A percentile compares a stretch with the other conserved stretches of the same genome.
Evolutionary conservation across 352 stramenopile genomes (phyloP).

Genomic region (Globisporangium viniferum): DNA sequence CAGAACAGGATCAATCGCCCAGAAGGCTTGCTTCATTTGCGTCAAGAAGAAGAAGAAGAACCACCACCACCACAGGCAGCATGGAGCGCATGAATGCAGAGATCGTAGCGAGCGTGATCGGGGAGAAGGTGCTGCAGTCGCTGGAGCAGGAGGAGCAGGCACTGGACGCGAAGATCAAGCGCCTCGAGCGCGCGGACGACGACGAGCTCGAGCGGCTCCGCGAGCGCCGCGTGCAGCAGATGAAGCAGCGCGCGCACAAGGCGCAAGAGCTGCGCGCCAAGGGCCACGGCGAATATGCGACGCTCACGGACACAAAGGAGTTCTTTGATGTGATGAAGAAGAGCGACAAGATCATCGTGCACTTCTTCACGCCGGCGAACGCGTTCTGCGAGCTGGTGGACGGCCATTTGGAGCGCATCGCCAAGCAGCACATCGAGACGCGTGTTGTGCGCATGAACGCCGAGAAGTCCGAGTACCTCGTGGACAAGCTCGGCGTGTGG

Average conservation of each 20-base stretch:
- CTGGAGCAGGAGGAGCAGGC: conserved; percentile 84
- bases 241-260: conserved; percentile 71
- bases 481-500: conserved; percentile 93
- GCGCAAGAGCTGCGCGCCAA: conserved; percentile 71
- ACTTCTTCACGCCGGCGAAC: conserved; percentile 95
- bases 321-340: conserved; percentile 96
- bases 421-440: conserved; percentile 92
- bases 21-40: background rate
- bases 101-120: conserved; percentile 75
- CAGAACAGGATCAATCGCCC: background rate
- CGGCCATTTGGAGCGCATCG: conserved; percentile 88
- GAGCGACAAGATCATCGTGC: conserved; percentile 89
- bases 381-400: conserved; percentile 93
- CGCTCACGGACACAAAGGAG: conserved; percentile 90
- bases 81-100: conserved; percentile 74
- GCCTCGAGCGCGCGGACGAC: conserved; percentile 83
- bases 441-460: conserved; percentile 96
- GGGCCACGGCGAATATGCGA: conserved; percentile 86
- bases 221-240: conserved; percentile 69
- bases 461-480: conserved; percentile 95
- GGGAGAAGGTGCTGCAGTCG: conserved; percentile 84
- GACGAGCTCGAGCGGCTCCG: conserved; percentile 88
- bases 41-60: background rate
- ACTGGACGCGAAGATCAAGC: conserved; percentile 82
- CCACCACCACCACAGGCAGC: background rate